Base-by-base conservation (phyloP, 371 early-diverging fungal species). In the Thermomucor indicae-seudaticae region DNA sequence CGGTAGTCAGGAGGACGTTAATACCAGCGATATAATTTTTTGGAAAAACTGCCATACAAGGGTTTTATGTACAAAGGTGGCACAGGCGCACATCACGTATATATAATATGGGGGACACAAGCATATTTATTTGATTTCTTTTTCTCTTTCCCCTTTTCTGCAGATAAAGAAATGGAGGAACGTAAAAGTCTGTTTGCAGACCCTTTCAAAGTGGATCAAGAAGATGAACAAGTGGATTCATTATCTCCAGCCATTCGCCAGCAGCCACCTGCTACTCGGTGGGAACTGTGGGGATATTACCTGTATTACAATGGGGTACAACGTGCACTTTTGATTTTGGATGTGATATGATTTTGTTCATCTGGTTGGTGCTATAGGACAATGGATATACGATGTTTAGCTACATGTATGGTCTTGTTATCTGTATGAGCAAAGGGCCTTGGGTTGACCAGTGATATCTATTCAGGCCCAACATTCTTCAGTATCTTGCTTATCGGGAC, bases 271-370 rank as follows among this genome's bases (percentile, higher is more conserved):
- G 65, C 70, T 7, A 67, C 72, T 3, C 60, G 59, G 27, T 57
- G 58, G 52, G 76, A 76, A 20, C 49, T 76, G 12, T 67, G 70
- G 72, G 60, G 64, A 17, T 76, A 76, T 35, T 76, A 76, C 45
- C 64, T 76, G 14, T 76, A 76, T 24, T 76, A 76, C 48, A 76
- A 76, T 54, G 76, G 72, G 17, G 75, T 71, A 24, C 2, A 28
- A 49, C 4, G 16, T 34, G 19, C 20, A 3, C 34, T 14, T 19
- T n/a, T n/a, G n/a, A n/a, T n/a, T n/a, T n/a, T n/a, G n/a, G n/a
- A n/a, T n/a, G n/a, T n/a, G n/a, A n/a, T n/a, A n/a, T n/a, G n/a
- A n/a, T n/a, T n/a, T n/a, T n/a, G n/a, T n/a, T n/a, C n/a, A n/a
- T n/a, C n/a, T 24, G 16, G 0, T 20, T 41, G 16, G 6, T 14